Base-by-base conservation (phyloP, 805 yeast genomes). In the Candida glaebosa region DNA sequence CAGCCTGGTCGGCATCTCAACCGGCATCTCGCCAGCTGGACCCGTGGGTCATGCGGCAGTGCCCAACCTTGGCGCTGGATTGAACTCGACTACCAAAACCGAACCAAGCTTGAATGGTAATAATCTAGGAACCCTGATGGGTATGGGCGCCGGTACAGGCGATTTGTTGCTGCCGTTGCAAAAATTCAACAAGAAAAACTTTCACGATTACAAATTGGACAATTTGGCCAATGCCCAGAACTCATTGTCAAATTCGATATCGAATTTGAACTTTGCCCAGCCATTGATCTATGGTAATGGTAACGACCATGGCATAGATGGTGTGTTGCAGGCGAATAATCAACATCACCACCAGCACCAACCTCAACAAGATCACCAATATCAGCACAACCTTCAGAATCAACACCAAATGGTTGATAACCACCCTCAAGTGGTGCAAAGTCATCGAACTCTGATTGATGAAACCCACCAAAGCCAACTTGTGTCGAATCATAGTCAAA, bases 141-240 rank as follows among this genome's bases (percentile, higher is more conserved):
- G n/a, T n/a, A n/a, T n/a, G n/a, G n/a, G n/a, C n/a, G n/a, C n/a
- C n/a, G n/a, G n/a, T n/a, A n/a, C n/a, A n/a, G 12, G 12, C 5
- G 31, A 28, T 28, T 28, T 28, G 14, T 28, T 28, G 14, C 31
- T 28, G 31, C 31, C 31, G 5, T 28, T 28, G 14, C 31, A 28
- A 28, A 28, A 28, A 28, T 28, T 28, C 12, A 28, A 28, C 6
- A 28, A 22, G 10, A 22, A 22, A 22, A 6, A 28, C 9, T 14
- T 16, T 28, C 31, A 28, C 5, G 31, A 10, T 5, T 28, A 28
- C 14, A 28, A 28, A 28, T 10, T 14, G 16, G 31, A 28, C 14
- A 28, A 5, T 5, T 28, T 28, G 12, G 9, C 31, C 14, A 10
- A n/a, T 28, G 16, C 14, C 16, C 31, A 28, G 16, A 9, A 28